Conservation (phyloP, 345 rosid genomes). For the Populus euphratica region DNA sequence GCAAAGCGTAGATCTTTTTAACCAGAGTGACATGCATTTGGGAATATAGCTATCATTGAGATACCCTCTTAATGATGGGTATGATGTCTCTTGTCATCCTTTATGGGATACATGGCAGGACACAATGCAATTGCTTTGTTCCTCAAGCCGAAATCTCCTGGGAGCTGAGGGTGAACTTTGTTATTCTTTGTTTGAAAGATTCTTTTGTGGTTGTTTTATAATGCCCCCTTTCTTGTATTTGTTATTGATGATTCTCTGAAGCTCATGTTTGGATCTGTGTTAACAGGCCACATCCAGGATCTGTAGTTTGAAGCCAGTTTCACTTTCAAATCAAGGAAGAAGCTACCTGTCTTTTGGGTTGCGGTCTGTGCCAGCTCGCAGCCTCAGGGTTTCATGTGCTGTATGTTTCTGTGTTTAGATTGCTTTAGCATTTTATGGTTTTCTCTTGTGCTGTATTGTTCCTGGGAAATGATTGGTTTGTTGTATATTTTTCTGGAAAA, state of each 20-base stretch:
- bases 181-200: background rate
- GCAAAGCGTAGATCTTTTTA: background rate
- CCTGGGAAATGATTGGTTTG: no score
- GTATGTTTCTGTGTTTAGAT: slow-evolving; percentile 30
- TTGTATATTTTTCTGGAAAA: background rate
- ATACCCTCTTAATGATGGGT: background rate
- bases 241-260: background rate
- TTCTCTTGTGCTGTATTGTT: background rate
- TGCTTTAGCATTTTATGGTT: background rate
- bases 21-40: background rate
- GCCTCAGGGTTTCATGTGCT: slow-evolving; percentile 52
- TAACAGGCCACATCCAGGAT: slow-evolving; percentile 15
- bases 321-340: slow-evolving; percentile 10
- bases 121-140: background rate
- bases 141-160: background rate
- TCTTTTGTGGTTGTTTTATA: background rate
- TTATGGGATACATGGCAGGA: background rate
- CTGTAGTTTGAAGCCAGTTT: slow-evolving; percentile 17
- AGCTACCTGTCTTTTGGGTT: slow-evolving; percentile 19
- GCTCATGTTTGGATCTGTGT: background rate
- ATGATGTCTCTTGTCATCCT: background rate
- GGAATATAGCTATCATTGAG: background rate
- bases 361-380: slow-evolving; percentile 33
- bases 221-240: background rate
- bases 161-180: background rate